A percentile compares a stretch with the other conserved stretches of the same genome.
phyloP scores from a whole-genome alignment of 768 basidiomycete species.

The Cubamyces lactineus region DNA sequence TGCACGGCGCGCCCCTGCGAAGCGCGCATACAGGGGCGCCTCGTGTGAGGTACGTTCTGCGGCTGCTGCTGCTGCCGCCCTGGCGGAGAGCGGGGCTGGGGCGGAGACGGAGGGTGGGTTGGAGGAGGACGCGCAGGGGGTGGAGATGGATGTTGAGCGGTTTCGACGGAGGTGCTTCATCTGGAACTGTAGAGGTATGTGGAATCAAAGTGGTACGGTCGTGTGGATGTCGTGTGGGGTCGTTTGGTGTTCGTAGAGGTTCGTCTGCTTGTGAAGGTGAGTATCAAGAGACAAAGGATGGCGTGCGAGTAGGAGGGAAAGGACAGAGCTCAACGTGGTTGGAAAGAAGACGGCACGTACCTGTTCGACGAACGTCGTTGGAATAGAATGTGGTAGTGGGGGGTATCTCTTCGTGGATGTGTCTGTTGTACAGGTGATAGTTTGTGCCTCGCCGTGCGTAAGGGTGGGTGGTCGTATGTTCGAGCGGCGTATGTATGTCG shows the following conservation, averaged over 20 bases:
- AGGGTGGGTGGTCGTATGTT: too few species aligned
- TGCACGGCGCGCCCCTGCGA: conserved; percentile 24
- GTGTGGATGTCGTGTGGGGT: not conserved
- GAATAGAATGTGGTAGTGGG: not conserved
- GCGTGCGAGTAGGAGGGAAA: not conserved
- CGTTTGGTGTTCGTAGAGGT: not conserved
- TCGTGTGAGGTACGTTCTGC: conserved; percentile 9
- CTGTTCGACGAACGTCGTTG: not conserved
- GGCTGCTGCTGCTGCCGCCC: not conserved
- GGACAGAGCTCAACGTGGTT: not conserved
- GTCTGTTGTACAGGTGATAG: too few species aligned
- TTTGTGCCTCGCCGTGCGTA: not conserved
- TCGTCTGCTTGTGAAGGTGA: not conserved
- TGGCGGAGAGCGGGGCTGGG: conserved; percentile 3
- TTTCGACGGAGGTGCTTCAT: conserved; percentile 23
- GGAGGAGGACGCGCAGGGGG: conserved; percentile 7
- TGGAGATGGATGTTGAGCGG: conserved; percentile 18
- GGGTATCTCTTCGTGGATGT: too few species aligned
- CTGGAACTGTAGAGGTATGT: not conserved
- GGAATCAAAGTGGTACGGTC: not conserved
- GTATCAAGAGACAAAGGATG: not conserved
- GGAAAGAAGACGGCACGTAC: conserved; percentile 8
- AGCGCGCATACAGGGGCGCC: conserved; percentile 35
- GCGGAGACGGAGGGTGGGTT: conserved; percentile 6
- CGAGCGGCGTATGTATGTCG: conserved; percentile 4